These are phyloP conservation scores for Poronia punctata DNA, from an alignment of 495 filamentous ascomycete genomes.

Conservation along the genomic window DNA sequence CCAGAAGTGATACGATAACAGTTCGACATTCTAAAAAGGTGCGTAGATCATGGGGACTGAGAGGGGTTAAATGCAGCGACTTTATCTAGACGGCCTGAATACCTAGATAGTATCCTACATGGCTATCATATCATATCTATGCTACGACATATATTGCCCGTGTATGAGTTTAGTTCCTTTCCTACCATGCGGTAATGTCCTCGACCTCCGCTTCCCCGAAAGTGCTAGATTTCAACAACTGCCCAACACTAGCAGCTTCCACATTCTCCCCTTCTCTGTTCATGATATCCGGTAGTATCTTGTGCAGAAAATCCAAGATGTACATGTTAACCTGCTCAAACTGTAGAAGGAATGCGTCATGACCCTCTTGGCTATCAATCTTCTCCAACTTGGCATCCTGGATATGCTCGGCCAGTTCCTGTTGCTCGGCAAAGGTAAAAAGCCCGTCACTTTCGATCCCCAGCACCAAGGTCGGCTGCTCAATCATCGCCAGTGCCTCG, in stretches of 20 bases:
- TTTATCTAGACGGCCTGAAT: too few relatives aligned
- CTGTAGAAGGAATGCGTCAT: conserved; percentile 93
- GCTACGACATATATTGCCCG: not conserved
- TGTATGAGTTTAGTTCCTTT: not conserved
- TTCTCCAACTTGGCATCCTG: conserved; percentile 67
- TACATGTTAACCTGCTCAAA: conserved; percentile 94
- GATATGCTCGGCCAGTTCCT: conserved; percentile 81
- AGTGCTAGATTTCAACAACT: conserved; percentile 69
- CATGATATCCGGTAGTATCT: conserved; percentile 85
- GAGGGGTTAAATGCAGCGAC: too few relatives aligned
- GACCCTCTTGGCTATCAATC: conserved; percentile 90
- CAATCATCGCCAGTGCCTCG: conserved; percentile 69
- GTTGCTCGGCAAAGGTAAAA: conserved; percentile 93
- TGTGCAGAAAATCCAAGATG: conserved; percentile 75
- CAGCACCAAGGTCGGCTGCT: conserved; percentile 82
- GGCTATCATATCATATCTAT: too few relatives aligned
- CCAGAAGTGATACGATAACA: too few relatives aligned
- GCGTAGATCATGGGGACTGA: too few relatives aligned
- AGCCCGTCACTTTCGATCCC: conserved; percentile 93
- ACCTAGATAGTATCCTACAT: too few relatives aligned
- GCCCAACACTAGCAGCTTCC: conserved; percentile 38
- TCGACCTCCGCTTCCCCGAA: conserved; percentile 95
- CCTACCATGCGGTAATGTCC: conserved; percentile 93
- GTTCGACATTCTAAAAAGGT: too few relatives aligned
- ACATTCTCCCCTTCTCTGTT: conserved; percentile 43